These are phyloP conservation scores for Scopulariopsis brevicaulis DNA, from an alignment of 2,329 filamentous ascomycete genomes.

Conservation along the genomic window DNA sequence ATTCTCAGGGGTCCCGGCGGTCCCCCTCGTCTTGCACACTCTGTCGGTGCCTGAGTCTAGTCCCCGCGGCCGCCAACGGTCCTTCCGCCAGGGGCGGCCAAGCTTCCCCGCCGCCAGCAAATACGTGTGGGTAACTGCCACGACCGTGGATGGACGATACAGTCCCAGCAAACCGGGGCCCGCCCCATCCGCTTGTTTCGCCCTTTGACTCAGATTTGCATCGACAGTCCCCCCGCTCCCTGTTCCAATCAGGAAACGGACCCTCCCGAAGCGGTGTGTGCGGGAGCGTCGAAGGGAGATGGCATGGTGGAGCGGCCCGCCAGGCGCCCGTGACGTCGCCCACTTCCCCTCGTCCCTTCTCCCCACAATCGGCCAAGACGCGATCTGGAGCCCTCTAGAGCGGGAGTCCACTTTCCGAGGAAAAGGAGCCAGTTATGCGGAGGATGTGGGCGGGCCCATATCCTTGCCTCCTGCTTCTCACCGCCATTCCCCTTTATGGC, in stretches of 20 bases:
- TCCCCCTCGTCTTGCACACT: neutral
- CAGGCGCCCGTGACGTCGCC: neutral
- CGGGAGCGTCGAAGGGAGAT: neutral
- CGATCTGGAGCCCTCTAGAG: neutral
- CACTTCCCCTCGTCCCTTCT: neutral
- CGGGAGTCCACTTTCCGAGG: neutral
- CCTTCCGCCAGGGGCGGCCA: neutral
- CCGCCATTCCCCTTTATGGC: constrained; percentile 3
- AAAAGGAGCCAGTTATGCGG: neutral
- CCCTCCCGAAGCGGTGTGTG: neutral
- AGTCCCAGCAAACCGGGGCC: neutral
- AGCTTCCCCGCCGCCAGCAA: neutral
- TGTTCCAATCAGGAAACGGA: neutral
- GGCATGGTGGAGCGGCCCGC: neutral
- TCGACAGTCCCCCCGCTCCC: neutral
- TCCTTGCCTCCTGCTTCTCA: constrained; percentile 4
- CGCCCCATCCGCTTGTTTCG: neutral
- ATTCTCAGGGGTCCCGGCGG: neutral
- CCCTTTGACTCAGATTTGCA: constrained; percentile 3
- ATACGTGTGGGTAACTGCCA: neutral
- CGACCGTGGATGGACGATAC: neutral
- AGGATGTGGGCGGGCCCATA: neutral
- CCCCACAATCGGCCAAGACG: neutral
- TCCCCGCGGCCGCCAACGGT: neutral
- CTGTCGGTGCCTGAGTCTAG: neutral